Evolutionary conservation across 108 stramenopile species (phyloP).

Genomic region (Pseudonitzschia pungens): DNA sequence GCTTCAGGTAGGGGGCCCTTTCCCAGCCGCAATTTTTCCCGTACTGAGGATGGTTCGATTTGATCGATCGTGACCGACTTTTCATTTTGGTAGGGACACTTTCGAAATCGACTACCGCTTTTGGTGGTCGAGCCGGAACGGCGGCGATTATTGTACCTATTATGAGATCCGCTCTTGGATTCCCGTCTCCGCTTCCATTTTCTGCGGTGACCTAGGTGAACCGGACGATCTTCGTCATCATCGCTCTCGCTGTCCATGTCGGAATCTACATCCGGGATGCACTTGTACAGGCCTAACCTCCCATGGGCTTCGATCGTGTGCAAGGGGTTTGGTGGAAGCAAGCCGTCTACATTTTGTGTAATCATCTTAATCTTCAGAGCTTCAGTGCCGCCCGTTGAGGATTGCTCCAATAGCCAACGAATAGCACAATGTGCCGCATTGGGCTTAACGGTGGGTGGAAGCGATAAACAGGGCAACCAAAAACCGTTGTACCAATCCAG

Average conservation of each 20-base stretch:
- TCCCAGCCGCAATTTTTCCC: constrained; percentile 9
- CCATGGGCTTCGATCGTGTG: constrained; percentile 69
- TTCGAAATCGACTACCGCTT: neutral
- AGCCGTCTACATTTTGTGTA: constrained; percentile 59
- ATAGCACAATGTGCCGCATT: constrained; percentile 78
- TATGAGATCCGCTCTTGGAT: neutral
- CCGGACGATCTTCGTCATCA: constrained; percentile 58
- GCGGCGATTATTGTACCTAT: neutral
- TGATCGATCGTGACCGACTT: constrained; percentile 37
- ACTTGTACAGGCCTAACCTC: constrained; percentile 67
- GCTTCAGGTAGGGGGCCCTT: constrained; percentile 30
- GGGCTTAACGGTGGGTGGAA: constrained; percentile 38
- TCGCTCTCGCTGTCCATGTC: constrained; percentile 64
- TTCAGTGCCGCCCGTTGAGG: constrained; percentile 1
- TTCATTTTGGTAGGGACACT: constrained; percentile 36
- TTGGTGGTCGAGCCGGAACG: constrained; percentile 3
- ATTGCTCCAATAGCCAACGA: constrained; percentile 35
- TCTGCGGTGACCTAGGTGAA: constrained; percentile 61
- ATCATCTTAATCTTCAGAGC: constrained; percentile 44
- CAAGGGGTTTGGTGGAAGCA: constrained; percentile 24
- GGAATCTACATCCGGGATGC: constrained; percentile 62
- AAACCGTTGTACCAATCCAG: constrained; percentile 84
- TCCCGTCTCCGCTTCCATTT: constrained; percentile 31
- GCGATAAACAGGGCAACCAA: constrained; percentile 51
- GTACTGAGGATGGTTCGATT: constrained; percentile 30